Evolutionary conservation across 2,329 filamentous ascomycete genomes (phyloP).

Genomic region (Trichocomaceae sp.): DNA sequence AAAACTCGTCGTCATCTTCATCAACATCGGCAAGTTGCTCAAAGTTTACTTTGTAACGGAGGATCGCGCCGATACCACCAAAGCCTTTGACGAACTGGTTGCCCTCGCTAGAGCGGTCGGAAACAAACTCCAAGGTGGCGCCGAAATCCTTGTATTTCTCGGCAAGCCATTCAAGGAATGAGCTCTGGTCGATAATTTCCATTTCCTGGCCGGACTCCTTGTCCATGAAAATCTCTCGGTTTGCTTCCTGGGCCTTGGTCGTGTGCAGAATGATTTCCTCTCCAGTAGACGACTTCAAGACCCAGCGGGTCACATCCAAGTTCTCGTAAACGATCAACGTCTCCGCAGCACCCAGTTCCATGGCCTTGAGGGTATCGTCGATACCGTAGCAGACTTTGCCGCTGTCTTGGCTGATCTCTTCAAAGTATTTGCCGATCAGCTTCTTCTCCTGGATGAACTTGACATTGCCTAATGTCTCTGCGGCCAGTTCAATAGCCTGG

Average conservation of each 20-base stretch:
- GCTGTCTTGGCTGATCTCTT: slow-evolving; percentile 96
- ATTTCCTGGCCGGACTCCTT: slow-evolving; percentile 95
- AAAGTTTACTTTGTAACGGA: slow-evolving; percentile 99
- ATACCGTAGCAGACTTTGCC: slow-evolving; percentile 97
- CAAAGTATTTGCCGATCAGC: slow-evolving; percentile 97
- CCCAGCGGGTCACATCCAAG: slow-evolving; percentile 87
- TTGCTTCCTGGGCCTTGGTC: slow-evolving; percentile 74
- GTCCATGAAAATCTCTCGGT: slow-evolving; percentile 85
- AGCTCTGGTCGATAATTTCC: slow-evolving; percentile 79
- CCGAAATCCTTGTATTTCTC: slow-evolving; percentile 98
- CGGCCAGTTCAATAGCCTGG: slow-evolving; percentile 91
- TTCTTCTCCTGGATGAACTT: slow-evolving; percentile 99
- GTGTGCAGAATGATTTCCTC: slow-evolving; percentile 73
- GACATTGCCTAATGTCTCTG: slow-evolving; percentile 95
- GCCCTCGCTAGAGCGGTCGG: slow-evolving; percentile 92
- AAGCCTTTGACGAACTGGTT: slow-evolving; percentile 99
- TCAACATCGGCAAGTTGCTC: slow-evolving; percentile 91
- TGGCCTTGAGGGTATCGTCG: slow-evolving; percentile 91
- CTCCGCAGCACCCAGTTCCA: slow-evolving; percentile 93
- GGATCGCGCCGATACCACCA: slow-evolving; percentile 92
- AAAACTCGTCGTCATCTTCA: slow-evolving; percentile 81
- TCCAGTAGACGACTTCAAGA: slow-evolving; percentile 72
- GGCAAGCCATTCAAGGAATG: slow-evolving; percentile 99
- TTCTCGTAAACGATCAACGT: slow-evolving; percentile 96
- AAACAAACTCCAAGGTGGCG: slow-evolving; percentile 92